These are phyloP conservation scores for Botrytis tulipae DNA, from an alignment of 2,329 filamentous ascomycete genomes.

Conservation along the genomic window DNA sequence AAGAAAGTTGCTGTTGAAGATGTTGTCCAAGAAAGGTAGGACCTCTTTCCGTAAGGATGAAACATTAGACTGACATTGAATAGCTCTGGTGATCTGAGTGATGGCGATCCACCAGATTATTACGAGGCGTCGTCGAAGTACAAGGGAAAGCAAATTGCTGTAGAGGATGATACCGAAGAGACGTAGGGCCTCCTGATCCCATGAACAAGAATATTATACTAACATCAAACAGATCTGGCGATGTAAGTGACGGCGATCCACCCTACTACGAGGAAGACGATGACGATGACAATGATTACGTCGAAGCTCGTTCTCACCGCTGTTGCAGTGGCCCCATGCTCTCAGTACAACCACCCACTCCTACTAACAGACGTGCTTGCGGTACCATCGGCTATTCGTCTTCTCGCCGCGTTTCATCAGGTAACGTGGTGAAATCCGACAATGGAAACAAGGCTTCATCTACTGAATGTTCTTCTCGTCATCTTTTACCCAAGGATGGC, in stretches of 20 bases:
- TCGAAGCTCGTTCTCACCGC: neutral
- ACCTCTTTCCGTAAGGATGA: neutral
- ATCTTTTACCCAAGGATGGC: neutral
- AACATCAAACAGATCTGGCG: neutral
- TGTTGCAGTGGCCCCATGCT: neutral
- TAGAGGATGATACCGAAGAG: neutral
- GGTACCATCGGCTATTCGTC: neutral
- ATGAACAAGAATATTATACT: neutral
- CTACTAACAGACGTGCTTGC: neutral
- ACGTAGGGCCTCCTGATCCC: neutral
- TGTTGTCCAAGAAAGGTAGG: neutral
- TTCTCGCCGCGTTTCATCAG: neutral
- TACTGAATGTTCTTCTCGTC: neutral
- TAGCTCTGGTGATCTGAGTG: neutral
- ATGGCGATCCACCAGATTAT: neutral
- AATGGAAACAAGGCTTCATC: neutral
- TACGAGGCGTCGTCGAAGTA: neutral
- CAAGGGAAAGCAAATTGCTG: neutral
- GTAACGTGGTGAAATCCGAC: neutral
- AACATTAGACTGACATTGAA: neutral
- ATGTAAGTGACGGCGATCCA: slow-evolving; percentile 11
- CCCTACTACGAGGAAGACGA: neutral
- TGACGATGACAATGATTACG: neutral
- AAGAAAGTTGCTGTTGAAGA: neutral
- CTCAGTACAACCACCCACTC: neutral